Conservation (phyloP, 768 basidiomycete genomes). For the Butyriboletus loyo region DNA sequence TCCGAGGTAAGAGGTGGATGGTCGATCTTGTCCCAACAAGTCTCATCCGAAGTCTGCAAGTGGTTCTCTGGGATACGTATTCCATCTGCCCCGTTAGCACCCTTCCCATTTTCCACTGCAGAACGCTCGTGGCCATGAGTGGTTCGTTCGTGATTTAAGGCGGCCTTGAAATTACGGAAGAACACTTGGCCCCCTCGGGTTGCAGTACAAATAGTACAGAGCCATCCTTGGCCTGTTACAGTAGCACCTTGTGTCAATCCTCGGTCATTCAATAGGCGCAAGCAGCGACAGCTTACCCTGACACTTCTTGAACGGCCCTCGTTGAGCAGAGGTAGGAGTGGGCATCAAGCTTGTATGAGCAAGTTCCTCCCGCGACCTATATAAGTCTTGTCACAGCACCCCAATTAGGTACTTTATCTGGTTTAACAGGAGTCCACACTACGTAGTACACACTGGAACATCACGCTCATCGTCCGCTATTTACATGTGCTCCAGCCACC, state of each 20-base stretch:
- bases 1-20: constrained; percentile 29
- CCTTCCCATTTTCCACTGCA: background rate
- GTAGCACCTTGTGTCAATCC: background rate
- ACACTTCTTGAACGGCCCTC: constrained; percentile 17
- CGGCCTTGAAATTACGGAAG: constrained; percentile 27
- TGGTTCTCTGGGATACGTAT: constrained; percentile 2
- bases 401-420: background rate
- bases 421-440: constrained; percentile 4
- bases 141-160: constrained; percentile 31
- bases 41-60: constrained; percentile 16
- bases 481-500: background rate
- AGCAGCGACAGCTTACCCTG: constrained; percentile 14
- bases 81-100: background rate
- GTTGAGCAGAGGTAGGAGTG: constrained; percentile 20
- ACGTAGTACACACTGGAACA: background rate
- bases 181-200: constrained; percentile 17
- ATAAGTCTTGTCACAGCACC: constrained; percentile 19
- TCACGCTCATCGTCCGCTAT: background rate
- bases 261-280: background rate
- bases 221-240: constrained; percentile 32
- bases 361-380: constrained; percentile 11
- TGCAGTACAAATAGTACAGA: constrained; percentile 33
- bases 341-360: constrained; percentile 19
- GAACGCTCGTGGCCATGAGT: constrained; percentile 16
- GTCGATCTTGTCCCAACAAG: constrained; percentile 30